Evolutionary conservation across 106 monocot species (phyloP), one percentile per base, ranked within the genome.

Genomic region (Phalaenopsis aphrodite): DNA sequence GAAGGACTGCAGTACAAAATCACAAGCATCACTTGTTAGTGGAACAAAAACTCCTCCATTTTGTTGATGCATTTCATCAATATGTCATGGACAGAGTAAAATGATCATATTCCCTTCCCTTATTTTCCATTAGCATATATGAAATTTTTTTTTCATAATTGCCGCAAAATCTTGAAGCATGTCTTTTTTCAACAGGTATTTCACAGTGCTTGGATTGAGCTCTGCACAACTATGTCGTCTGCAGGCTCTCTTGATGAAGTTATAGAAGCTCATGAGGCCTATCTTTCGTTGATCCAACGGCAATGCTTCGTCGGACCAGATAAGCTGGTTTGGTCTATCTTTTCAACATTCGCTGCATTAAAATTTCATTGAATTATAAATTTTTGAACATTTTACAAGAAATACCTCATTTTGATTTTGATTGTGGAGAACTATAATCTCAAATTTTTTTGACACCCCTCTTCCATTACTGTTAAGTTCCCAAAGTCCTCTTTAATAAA

Each of bases 31-130:
- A 98, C 65, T 81, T 97, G 74, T 81, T 94, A 74, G 82, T 98
- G 78, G 89, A 86, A 80, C 94, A 94, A 82, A 98, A 98, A 72
- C 88, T 98, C 47, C 90, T 94, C 38, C 94, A 98, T 84, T 98
- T 98, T 89, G 94, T 94, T 19, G 94, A 98, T 88, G 94, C 92
- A 69, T 94, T 98, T 86, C 97, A 98, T 85, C 97, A 98, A 77
- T 98, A 94, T 84, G 92, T 98, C 69, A 98, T 98, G 94, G 97
- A 98, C 42, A 87, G 90, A 83, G 97, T 92, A 87, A 86, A 67
- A 36, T 74, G 24, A 4, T 6, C 46, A 24, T 42, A 24, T 42
- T 82, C 61, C 18, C 3, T 41, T 19, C 61, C 15, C 8, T 41
- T 45, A 43, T 74, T 49, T 18, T n/a, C 45, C 43, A 19, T 42